phyloP scores from a whole-genome alignment of 257 asterid genomes.

The Vinca minor region DNA sequence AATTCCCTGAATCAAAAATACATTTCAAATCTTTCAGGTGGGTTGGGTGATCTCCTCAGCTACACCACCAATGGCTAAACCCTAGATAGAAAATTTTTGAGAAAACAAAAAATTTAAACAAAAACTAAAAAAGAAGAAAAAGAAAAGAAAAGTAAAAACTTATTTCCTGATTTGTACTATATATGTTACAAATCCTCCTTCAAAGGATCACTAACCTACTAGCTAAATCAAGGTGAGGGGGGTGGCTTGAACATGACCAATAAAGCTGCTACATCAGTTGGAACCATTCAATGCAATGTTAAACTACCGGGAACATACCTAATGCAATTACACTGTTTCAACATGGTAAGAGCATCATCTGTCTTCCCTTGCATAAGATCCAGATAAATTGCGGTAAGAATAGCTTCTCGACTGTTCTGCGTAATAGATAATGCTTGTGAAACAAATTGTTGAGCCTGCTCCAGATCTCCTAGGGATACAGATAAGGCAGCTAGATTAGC shows the following conservation, averaged over 20 bases:
- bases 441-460: conserved; percentile 49
- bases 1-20: conserved; percentile 36
- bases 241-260: conserved; percentile 30
- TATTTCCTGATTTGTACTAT: conserved; percentile 62
- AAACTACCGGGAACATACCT: conserved; percentile 33
- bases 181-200: conserved; percentile 63
- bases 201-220: conserved; percentile 60
- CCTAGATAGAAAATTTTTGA: conserved; percentile 25
- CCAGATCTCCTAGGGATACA: conserved; percentile 53
- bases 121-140: conserved; percentile 14
- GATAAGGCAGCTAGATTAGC: conserved; percentile 58
- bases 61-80: conserved; percentile 33
- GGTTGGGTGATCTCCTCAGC: too few relatives aligned
- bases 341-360: conserved; percentile 56
- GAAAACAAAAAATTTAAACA: conserved; percentile 10
- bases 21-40: conserved; percentile 30
- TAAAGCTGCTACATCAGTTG: conserved; percentile 34
- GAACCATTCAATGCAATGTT: conserved; percentile 26
- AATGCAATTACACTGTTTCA: conserved; percentile 44
- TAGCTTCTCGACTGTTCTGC: conserved; percentile 50
- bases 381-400: conserved; percentile 62
- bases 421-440: conserved; percentile 39
- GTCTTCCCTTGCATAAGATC: conserved; percentile 56
- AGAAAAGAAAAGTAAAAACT: conserved; percentile 24
- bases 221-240: conserved; percentile 40